Percentiles rank a stretch among this genome's conserved stretches.
These are phyloP conservation scores for Thielaviopsis euricoi DNA, from an alignment of 2,329 filamentous ascomycete genomes.

Conservation along the genomic window DNA sequence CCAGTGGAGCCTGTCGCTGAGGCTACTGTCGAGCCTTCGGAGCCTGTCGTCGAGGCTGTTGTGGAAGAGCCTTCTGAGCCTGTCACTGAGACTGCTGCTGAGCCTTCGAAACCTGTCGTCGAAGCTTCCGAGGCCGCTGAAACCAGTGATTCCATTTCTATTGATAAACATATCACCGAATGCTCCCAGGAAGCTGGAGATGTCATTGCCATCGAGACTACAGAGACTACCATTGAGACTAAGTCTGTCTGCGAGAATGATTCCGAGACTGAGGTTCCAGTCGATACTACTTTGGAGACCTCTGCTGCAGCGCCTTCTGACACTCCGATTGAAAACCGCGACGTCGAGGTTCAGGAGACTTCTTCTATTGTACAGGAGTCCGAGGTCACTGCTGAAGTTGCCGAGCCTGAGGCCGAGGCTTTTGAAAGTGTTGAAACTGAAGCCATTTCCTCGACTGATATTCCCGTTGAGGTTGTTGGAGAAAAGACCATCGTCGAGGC, in stretches of 20 bases:
- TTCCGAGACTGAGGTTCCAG: neutral
- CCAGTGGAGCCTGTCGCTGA: neutral
- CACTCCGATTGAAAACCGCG: neutral
- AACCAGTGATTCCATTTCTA: constrained; percentile 3
- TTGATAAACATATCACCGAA: neutral
- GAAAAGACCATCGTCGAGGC: too few species aligned
- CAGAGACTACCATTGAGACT: constrained; percentile 11
- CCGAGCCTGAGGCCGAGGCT: too few species aligned
- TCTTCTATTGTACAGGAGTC: neutral
- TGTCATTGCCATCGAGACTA: neutral
- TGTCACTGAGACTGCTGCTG: neutral
- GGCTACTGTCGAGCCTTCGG: too few species aligned
- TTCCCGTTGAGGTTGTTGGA: too few species aligned
- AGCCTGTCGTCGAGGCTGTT: neutral
- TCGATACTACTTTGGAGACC: neutral
- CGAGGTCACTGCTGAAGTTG: neutral
- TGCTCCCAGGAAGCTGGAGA: too few species aligned
- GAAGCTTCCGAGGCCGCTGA: neutral
- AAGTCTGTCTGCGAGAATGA: constrained; percentile 3
- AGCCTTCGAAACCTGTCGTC: neutral
- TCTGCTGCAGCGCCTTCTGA: neutral
- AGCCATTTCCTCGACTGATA: too few species aligned
- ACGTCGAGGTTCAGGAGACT: neutral
- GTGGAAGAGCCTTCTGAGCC: neutral
- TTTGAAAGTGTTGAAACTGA: too few species aligned